Evolutionary conservation across 2,329 filamentous ascomycete species (phyloP).

Genomic region (Colletotrichum viniferum): DNA sequence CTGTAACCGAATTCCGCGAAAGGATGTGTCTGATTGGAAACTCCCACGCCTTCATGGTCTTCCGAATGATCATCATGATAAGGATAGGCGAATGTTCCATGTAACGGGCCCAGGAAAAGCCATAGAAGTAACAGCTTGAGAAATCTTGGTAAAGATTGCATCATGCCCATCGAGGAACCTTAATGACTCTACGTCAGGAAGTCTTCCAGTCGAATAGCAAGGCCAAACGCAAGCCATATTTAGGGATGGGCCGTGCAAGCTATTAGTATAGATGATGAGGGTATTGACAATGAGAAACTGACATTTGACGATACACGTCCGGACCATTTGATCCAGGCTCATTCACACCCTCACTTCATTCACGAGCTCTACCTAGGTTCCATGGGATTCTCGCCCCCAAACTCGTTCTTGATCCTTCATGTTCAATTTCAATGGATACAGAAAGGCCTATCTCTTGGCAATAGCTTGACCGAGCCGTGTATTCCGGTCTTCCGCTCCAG

Average conservation of each 20-base stretch:
- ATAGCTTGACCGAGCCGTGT: neutral
- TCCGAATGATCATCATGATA: neutral
- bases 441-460: neutral
- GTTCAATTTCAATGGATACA: neutral
- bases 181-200: neutral
- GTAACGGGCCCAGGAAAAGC: neutral
- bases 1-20: neutral
- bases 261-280: neutral
- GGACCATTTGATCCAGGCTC: neutral
- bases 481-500: neutral
- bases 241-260: neutral
- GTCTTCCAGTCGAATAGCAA: neutral
- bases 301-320: neutral
- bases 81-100: neutral
- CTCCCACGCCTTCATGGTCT: neutral
- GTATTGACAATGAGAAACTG: neutral
- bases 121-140: neutral
- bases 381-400: neutral
- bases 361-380: neutral
- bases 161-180: neutral
- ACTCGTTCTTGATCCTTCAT: neutral
- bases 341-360: neutral
- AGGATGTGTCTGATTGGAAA: neutral
- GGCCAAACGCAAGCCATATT: accelerated
- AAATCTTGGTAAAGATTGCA: neutral